Percentiles rank a stretch among this genome's conserved stretches.
Conservation (phyloP, 2,329 filamentous ascomycete genomes). For the Meredithiella fracta region DNA sequence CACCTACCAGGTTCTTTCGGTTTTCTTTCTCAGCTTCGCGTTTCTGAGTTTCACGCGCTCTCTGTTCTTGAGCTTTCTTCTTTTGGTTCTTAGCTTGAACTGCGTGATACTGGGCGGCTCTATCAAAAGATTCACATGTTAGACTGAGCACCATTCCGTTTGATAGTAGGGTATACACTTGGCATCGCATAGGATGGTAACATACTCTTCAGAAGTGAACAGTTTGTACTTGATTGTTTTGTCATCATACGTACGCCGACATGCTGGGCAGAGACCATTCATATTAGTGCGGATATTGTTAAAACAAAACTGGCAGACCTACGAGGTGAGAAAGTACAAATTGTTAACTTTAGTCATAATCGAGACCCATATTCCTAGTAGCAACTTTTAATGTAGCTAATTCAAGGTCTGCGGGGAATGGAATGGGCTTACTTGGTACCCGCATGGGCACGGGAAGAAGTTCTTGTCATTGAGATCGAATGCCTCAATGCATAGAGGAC, state of each 20-base stretch:
- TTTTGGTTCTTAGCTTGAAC: conserved; percentile 83
- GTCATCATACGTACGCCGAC: conserved; percentile 86
- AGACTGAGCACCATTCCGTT: not conserved
- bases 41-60: conserved; percentile 90
- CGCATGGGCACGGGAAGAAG: conserved; percentile 91
- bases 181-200: conserved; percentile 17
- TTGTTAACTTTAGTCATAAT: no score
- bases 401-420: not conserved
- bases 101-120: conserved; percentile 57
- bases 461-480: conserved; percentile 96
- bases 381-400: no score
- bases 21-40: conserved; percentile 91
- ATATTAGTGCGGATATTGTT: conserved; percentile 98
- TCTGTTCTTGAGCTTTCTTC: conserved; percentile 64
- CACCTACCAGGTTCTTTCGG: conserved; percentile 86
- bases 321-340: not conserved
- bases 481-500: conserved; percentile 95
- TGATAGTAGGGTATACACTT: no score
- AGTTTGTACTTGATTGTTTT: conserved; percentile 95
- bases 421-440: conserved; percentile 65
- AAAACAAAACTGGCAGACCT: conserved; percentile 99
- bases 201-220: conserved; percentile 86
- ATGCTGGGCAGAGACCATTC: conserved; percentile 95
- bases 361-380: no score
- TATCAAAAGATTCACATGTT: conserved; percentile 23